Evolutionary conservation across 768 basidiomycete genomes (phyloP).

Genomic region (Chalciporus chontae): DNA sequence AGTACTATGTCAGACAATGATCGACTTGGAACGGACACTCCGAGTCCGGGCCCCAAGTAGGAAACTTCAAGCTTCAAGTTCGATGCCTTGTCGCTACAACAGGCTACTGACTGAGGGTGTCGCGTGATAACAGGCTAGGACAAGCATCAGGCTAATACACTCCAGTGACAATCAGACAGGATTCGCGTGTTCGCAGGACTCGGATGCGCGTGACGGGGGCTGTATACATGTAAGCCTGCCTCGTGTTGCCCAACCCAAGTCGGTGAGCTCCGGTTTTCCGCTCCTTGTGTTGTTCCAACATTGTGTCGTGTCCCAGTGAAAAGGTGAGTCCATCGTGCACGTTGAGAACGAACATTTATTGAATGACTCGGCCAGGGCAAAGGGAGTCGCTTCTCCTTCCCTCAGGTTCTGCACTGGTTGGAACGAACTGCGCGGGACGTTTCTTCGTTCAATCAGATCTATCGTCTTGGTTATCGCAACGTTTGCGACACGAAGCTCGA

Average conservation of each 20-base stretch:
- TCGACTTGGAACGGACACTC: too few relatives aligned
- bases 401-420: conserved; percentile 7
- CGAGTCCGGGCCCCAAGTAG: too few relatives aligned
- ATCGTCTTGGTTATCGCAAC: conserved; percentile 23
- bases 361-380: not conserved
- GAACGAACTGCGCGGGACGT: conserved; percentile 30
- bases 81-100: too few relatives aligned
- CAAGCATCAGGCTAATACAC: too few relatives aligned
- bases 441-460: conserved; percentile 21
- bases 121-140: too few relatives aligned
- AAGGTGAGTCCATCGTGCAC: conserved; percentile 18
- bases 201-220: conserved; percentile 5
- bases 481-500: conserved; percentile 5
- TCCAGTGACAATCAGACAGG: too few relatives aligned
- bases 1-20: too few relatives aligned
- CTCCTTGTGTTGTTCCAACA: conserved; percentile 22
- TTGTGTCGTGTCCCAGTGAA: conserved; percentile 19
- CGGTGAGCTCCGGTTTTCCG: conserved; percentile 21
- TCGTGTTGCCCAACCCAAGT: conserved; percentile 28
- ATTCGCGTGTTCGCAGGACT: conserved; percentile 6
- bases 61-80: too few relatives aligned
- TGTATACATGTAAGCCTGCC: conserved; percentile 28
- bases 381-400: conserved; percentile 3
- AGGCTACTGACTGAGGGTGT: too few relatives aligned
- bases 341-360: conserved; percentile 4